A percentile compares a stretch with the other conserved stretches of the same genome.
These are phyloP conservation scores for Sporothrix inflata DNA, from an alignment of 2,329 filamentous ascomycete genomes.

Conservation along the genomic window DNA sequence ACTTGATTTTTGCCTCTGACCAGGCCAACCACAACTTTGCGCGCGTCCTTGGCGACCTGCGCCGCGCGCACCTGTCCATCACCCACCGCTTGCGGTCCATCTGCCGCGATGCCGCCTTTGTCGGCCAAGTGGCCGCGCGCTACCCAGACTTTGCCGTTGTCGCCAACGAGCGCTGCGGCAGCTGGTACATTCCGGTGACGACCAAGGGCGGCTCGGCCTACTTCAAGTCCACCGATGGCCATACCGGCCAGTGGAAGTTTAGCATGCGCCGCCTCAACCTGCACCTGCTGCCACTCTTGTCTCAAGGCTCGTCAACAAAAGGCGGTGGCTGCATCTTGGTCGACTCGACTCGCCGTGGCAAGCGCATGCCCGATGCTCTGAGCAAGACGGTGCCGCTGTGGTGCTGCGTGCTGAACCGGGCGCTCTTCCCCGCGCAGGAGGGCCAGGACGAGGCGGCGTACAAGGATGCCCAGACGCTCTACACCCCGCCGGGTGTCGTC, in stretches of 20 bases:
- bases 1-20: slow-evolving; percentile 53
- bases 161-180: slow-evolving; percentile 93
- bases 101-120: slow-evolving; percentile 74
- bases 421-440: slow-evolving; percentile 66
- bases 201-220: slow-evolving; percentile 70
- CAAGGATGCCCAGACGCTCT: slow-evolving; percentile 53
- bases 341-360: slow-evolving; percentile 85
- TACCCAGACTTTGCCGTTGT: slow-evolving; percentile 64
- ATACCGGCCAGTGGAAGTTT: slow-evolving; percentile 88
- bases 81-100: slow-evolving; percentile 84
- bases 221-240: slow-evolving; percentile 98
- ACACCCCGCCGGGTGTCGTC: slow-evolving; percentile 73
- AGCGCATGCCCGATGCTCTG: slow-evolving; percentile 89
- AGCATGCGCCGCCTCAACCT: slow-evolving; percentile 83
- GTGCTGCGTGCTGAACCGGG: slow-evolving; percentile 82
- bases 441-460: slow-evolving; percentile 35
- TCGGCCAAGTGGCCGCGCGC: slow-evolving; percentile 60
- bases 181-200: slow-evolving; percentile 76
- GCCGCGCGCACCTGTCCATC: slow-evolving; percentile 75
- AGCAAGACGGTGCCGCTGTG: slow-evolving; percentile 94
- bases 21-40: slow-evolving; percentile 67
- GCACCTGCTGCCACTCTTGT: slow-evolving; percentile 73
- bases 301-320: slow-evolving; percentile 51
- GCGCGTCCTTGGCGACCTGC: slow-evolving; percentile 70
- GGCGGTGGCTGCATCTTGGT: slow-evolving; percentile 78